These are phyloP conservation scores for Aaosphaeria pasadenensis DNA, from an alignment of 2,329 filamentous ascomycete species.

Conservation along the genomic window DNA sequence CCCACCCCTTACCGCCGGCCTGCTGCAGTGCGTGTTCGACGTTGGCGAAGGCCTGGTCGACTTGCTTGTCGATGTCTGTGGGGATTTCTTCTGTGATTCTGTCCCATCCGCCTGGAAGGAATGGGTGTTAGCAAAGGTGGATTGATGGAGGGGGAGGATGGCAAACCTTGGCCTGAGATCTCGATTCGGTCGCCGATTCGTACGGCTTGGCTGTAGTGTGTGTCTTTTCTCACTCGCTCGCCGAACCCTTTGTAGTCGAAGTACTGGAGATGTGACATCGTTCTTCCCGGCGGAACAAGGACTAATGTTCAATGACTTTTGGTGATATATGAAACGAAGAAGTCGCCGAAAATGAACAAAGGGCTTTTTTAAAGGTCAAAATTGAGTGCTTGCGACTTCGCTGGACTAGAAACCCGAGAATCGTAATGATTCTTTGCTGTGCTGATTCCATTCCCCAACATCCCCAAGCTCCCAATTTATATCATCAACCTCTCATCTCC, in stretches of 20 bases:
- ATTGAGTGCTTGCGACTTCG: background rate
- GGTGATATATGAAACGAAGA: background rate
- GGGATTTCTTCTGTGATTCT: conserved; percentile 19
- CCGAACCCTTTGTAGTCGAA: conserved; percentile 24
- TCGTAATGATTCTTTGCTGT: background rate
- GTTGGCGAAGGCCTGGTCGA: conserved; percentile 50
- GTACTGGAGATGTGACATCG: conserved; percentile 21
- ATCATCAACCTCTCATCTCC: no score
- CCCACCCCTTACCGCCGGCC: conserved; percentile 53
- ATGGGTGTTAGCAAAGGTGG: background rate
- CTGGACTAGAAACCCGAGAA: background rate
- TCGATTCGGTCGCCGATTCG: conserved; percentile 22
- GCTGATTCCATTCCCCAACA: no score
- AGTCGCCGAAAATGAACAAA: background rate
- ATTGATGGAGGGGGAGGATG: background rate
- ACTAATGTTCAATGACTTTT: no score
- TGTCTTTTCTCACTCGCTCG: conserved; percentile 13
- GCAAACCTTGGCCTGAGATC: conserved; percentile 23
- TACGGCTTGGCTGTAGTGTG: conserved; percentile 12
- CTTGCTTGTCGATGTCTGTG: conserved; percentile 11
- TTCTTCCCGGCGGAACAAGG: background rate
- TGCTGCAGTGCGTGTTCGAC: conserved; percentile 50
- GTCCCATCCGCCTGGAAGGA: conserved; percentile 21
- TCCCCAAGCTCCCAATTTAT: no score
- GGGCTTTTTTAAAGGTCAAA: background rate